A percentile compares a stretch with the other conserved stretches of the same genome.
Evolutionary conservation across 768 basidiomycete genomes (phyloP).

Genomic region (Psilocybe subaeruginosa): DNA sequence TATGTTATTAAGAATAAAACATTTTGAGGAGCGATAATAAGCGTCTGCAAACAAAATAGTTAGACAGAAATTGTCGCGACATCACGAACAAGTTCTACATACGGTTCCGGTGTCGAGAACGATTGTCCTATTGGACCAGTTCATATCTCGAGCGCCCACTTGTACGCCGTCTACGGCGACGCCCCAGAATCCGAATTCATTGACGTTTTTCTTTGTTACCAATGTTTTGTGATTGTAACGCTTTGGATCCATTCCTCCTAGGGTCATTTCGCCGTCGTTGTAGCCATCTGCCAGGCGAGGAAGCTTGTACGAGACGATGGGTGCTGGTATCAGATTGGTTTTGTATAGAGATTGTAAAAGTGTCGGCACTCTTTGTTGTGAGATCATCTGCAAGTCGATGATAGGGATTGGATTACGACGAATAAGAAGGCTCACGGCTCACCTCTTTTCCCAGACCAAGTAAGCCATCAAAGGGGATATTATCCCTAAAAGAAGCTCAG

Average conservation of each 20-base stretch:
- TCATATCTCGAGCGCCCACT: slow-evolving; percentile 15
- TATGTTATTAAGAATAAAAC: background rate
- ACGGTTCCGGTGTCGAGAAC: slow-evolving; percentile 23
- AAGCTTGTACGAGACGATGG: slow-evolving; percentile 82
- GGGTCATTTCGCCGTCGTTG: slow-evolving; percentile 82
- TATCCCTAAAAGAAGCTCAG: slow-evolving; percentile 13
- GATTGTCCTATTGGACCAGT: slow-evolving; percentile 20
- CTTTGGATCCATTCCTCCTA: slow-evolving; percentile 37
- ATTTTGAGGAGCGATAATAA: slow-evolving; percentile 18
- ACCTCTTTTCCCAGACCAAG: slow-evolving; percentile 80
- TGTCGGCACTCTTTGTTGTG: slow-evolving; percentile 64
- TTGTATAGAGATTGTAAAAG: slow-evolving; percentile 72
- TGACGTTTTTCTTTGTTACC: slow-evolving; percentile 34
- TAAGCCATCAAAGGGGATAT: slow-evolving; percentile 67
- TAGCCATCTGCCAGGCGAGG: slow-evolving; percentile 68
- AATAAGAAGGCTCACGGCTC: slow-evolving; percentile 21
- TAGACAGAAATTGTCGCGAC: background rate
- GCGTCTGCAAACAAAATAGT: slow-evolving; percentile 1
- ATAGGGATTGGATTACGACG: background rate
- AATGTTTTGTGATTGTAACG: background rate
- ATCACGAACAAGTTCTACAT: background rate
- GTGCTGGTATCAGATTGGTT: slow-evolving; percentile 55
- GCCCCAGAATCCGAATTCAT: slow-evolving; percentile 10
- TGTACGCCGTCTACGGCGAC: slow-evolving; percentile 14
- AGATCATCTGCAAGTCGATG: slow-evolving; percentile 47